phyloP scores from a whole-genome alignment of 176 grass and related monocot genomes.

The Themeda triandra region DNA sequence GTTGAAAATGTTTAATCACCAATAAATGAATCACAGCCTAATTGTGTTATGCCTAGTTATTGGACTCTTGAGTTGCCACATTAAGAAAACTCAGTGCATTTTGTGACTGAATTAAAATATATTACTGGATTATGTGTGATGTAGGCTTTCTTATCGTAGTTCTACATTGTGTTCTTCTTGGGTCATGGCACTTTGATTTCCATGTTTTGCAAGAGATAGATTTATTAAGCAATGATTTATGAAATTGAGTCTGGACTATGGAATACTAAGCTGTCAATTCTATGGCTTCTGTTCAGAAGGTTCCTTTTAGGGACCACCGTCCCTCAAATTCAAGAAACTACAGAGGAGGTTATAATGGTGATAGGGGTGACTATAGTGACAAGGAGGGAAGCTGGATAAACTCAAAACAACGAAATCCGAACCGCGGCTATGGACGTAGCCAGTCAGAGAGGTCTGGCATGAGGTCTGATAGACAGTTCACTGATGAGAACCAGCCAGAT shows the following conservation, averaged over 20 bases:
- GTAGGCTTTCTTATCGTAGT: background rate
- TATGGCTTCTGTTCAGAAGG: slow-evolving; percentile 51
- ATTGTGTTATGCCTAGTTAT: background rate
- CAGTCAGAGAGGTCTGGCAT: slow-evolving; percentile 60
- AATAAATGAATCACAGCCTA: background rate
- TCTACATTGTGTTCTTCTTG: slow-evolving; percentile 15
- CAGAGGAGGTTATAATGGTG: slow-evolving; percentile 63
- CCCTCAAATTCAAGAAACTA: slow-evolving; percentile 68
- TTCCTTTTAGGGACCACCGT: slow-evolving; percentile 55
- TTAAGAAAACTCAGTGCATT: slow-evolving; percentile 16
- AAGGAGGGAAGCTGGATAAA: slow-evolving; percentile 76
- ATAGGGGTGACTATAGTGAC: slow-evolving; percentile 51
- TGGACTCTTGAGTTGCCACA: slow-evolving; percentile 13
- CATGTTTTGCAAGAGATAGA: background rate
- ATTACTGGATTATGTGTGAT: background rate
- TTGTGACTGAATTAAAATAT: slow-evolving; percentile 6
- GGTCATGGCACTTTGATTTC: background rate
- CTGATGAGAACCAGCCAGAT: slow-evolving; percentile 53
- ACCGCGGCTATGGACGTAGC: slow-evolving; percentile 45
- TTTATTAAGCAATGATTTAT: slow-evolving; percentile 12
- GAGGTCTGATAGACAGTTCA: slow-evolving; percentile 38
- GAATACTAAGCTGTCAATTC: slow-evolving; percentile 35
- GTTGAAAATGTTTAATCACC: background rate
- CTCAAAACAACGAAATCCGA: slow-evolving; percentile 55
- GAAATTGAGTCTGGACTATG: slow-evolving; percentile 16